phyloP scores from a whole-genome alignment of 164 flowering plant species.

The Chimonanthus praecox region DNA sequence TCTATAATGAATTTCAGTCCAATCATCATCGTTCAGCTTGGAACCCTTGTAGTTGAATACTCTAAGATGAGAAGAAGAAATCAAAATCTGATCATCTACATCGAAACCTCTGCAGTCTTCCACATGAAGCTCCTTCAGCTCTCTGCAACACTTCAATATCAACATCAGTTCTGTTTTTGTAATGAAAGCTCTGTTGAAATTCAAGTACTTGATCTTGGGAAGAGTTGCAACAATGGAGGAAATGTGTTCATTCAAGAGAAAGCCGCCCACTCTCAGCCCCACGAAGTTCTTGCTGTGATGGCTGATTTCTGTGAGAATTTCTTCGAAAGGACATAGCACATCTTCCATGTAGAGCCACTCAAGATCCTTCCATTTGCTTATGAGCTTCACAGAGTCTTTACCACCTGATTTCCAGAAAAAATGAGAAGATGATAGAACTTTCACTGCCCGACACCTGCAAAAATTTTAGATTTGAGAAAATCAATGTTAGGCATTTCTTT shows the following conservation, averaged over 20 bases:
- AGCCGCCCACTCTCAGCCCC: conserved; percentile 4
- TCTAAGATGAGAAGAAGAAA: conserved; percentile 3
- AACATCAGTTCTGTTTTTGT: background rate
- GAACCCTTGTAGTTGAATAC: conserved; percentile 5
- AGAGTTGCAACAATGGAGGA: conserved; percentile 8
- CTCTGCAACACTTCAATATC: conserved; percentile 14
- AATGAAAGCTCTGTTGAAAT: background rate
- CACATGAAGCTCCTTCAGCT: conserved; percentile 5
- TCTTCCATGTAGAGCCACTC: background rate
- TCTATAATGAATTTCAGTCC: too few species aligned
- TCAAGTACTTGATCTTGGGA: conserved; percentile 8
- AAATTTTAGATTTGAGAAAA: too few species aligned
- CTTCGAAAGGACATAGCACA: background rate
- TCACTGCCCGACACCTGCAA: background rate
- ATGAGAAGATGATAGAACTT: background rate
- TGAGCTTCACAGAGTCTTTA: background rate
- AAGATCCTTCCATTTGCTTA: conserved; percentile 11
- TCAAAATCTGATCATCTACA: conserved; percentile 10
- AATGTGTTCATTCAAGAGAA: background rate
- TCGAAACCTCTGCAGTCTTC: conserved; percentile 4
- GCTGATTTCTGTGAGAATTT: conserved; percentile 5
- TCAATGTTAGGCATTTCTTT: too few species aligned
- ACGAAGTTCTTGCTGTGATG: conserved; percentile 8
- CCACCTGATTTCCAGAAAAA: background rate
- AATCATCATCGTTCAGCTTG: too few species aligned